Evolutionary conservation across 2,329 filamentous ascomycete genomes (phyloP).

Genomic region (Aureobasidium melanogenum): DNA sequence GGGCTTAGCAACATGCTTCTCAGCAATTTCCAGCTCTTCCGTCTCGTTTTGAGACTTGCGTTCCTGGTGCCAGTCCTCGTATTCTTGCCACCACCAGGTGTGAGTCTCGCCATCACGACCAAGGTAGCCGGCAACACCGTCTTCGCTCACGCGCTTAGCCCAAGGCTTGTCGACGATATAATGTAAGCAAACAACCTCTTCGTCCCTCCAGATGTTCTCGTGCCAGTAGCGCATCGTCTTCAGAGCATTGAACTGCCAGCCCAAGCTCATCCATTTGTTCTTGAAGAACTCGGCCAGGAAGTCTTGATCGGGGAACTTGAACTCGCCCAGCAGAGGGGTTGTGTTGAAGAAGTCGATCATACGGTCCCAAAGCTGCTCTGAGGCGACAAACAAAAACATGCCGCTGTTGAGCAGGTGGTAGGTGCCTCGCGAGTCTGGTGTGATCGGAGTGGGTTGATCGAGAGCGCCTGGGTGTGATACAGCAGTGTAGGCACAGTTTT

Average conservation of each 20-base stretch:
- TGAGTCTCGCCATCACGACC: slow-evolving; percentile 45
- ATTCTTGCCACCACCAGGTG: slow-evolving; percentile 45
- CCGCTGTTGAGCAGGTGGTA: slow-evolving; percentile 43
- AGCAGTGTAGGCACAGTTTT: slow-evolving; percentile 42
- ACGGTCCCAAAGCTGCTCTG: slow-evolving; percentile 27
- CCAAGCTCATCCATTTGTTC: slow-evolving; percentile 34
- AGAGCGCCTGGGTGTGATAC: slow-evolving; percentile 30
- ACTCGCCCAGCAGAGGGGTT: slow-evolving; percentile 31
- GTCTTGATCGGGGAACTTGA: slow-evolving; percentile 47
- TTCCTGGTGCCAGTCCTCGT: slow-evolving; percentile 31
- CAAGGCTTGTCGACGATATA: slow-evolving; percentile 51
- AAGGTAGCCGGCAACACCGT: slow-evolving; percentile 39
- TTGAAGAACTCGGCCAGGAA: slow-evolving; percentile 43
- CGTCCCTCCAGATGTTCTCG: slow-evolving; percentile 41
- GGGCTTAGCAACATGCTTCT: slow-evolving; percentile 17
- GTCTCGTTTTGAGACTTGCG: slow-evolving; percentile 23
- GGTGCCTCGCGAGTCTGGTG: slow-evolving; percentile 26
- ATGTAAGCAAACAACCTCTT: slow-evolving; percentile 40
- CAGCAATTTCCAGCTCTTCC: slow-evolving; percentile 27
- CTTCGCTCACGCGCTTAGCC: slow-evolving; percentile 33
- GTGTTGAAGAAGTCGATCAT: slow-evolving; percentile 35
- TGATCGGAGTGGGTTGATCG: slow-evolving; percentile 27
- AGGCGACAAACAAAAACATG: slow-evolving; percentile 43
- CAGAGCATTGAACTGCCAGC: slow-evolving; percentile 45
- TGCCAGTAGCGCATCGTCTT: slow-evolving; percentile 49